Percentiles rank a stretch among this genome's conserved stretches.
Conservation (phyloP, 2,329 filamentous ascomycete species). For the Ascochyta lentis region DNA sequence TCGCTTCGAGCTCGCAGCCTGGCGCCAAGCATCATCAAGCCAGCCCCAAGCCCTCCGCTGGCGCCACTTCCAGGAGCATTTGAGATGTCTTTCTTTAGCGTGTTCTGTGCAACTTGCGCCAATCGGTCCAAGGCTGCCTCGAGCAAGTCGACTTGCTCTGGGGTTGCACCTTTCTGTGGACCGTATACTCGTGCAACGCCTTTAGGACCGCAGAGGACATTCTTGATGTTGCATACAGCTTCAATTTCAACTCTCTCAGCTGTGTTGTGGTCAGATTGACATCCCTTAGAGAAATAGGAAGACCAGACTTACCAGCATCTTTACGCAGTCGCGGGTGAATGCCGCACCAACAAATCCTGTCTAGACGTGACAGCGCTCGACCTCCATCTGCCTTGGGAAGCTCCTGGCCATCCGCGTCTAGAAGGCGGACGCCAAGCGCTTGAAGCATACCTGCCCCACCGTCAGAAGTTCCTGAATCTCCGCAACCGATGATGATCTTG, state of each 20-base stretch:
- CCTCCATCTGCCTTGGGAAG: conserved; percentile 54
- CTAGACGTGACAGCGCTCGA: conserved; percentile 48
- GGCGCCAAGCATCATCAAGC: conserved; percentile 58
- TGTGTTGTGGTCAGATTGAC: conserved; percentile 14
- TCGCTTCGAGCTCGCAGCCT: conserved; percentile 57
- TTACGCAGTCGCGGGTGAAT: conserved; percentile 49
- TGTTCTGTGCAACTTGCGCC: conserved; percentile 45
- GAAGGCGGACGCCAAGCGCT: conserved; percentile 57
- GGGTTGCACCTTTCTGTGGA: conserved; percentile 59
- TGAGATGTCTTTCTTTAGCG: conserved; percentile 49
- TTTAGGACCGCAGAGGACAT: conserved; percentile 57
- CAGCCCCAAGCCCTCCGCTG: conserved; percentile 60
- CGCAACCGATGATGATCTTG: conserved; percentile 60
- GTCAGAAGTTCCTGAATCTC: conserved; percentile 62
- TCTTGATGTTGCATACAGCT: conserved; percentile 61
- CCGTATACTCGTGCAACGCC: conserved; percentile 61
- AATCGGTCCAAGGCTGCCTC: conserved; percentile 53
- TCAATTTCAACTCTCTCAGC: conserved; percentile 51
- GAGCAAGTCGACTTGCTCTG: conserved; percentile 53
- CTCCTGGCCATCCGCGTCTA: conserved; percentile 47
- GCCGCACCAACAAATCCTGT: conserved; percentile 49
- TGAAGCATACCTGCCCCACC: conserved; percentile 63
- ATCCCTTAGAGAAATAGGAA: not conserved
- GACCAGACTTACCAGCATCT: conserved; percentile 26
- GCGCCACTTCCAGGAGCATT: conserved; percentile 57